Base-by-base conservation (phyloP, 2,329 filamentous ascomycete species). In the Colletotrichum graminicola region DNA sequence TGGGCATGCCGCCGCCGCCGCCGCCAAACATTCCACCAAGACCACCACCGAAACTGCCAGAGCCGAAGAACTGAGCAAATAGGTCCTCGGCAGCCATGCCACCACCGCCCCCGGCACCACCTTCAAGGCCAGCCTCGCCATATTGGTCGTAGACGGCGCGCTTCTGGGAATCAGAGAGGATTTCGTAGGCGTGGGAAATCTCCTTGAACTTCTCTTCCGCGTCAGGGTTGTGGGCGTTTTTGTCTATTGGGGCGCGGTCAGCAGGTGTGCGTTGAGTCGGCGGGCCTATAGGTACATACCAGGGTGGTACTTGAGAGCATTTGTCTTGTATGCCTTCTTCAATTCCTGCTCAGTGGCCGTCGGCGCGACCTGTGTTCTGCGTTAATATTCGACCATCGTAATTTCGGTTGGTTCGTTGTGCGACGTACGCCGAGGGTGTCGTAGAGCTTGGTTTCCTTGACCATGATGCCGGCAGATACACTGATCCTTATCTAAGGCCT, bases 151-250 rank as follows among this genome's bases (percentile, higher is more conserved):
- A 99, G 73, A 98, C 81, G 77, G 90, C 84, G 80, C 96, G 94
- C 88, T 98, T 98, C 82, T 98, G 93, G 49, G 93, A 82, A 80
- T 99, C 96, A 77, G 93, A 96, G 23, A 99, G 91, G 76, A 97
- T 89, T 86, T 99, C 96, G 84, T 98, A 99, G 73, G 96, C 96
- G 80, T 95, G 92, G 75, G 94, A 97, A 73, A 98, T 89, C 78
- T 98, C 95, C 87, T 99, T 98, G 91, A 99, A 99, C 84, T 98
- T 99, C 73, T 97, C 94, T 77, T 95, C 94, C 62, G 96, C 95
- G 34, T 91, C 93, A 51, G 95, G 94, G 86, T 97, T 97, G 86
- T 96, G 91, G 75, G 92, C 90, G 84, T 99, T 99, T 89, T 99
- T 99, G 84, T 99, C 95, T 97, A 76, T 49, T 4, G 32, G 10